phyloP scores from a whole-genome alignment of 139 green algal species.

The Chlamydomonas sp. region DNA sequence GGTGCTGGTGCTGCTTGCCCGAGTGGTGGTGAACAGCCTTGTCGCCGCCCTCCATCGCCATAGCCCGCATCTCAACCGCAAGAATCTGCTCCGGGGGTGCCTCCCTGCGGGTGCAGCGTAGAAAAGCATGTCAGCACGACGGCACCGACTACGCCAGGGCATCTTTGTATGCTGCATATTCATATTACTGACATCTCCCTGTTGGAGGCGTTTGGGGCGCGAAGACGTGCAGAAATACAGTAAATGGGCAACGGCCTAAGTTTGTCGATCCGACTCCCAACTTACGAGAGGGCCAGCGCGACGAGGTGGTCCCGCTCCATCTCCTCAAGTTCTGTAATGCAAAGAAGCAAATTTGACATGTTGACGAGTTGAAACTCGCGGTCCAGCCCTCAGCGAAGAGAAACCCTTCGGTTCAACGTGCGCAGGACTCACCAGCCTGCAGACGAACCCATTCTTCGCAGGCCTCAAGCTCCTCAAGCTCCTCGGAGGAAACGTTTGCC shows the following conservation, averaged over 20 bases:
- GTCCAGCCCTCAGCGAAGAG: no score
- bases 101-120: not conserved
- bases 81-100: constrained; percentile 21
- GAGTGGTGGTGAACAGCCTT: not conserved
- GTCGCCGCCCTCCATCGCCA: not conserved
- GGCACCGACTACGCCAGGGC: no score
- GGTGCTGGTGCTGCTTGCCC: not conserved
- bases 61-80: constrained; percentile 16
- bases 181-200: no score
- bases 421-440: no score
- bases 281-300: constrained; percentile 15
- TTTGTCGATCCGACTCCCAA: not conserved
- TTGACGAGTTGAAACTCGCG: no score
- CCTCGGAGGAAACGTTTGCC: constrained; percentile 3
- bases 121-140: not conserved
- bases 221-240: not conserved
- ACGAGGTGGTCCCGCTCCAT: constrained; percentile 30
- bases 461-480: constrained; percentile 29
- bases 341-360: no score
- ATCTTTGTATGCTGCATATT: no score
- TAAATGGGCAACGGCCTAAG: not conserved
- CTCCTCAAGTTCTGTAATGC: constrained; percentile 17
- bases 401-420: no score
- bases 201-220: no score
- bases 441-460: constrained; percentile 6